A percentile compares a stretch with the other conserved stretches of the same genome.
Evolutionary conservation across 139 green algal genomes (phyloP).

Genomic region (Prasinococcaceae sp.): DNA sequence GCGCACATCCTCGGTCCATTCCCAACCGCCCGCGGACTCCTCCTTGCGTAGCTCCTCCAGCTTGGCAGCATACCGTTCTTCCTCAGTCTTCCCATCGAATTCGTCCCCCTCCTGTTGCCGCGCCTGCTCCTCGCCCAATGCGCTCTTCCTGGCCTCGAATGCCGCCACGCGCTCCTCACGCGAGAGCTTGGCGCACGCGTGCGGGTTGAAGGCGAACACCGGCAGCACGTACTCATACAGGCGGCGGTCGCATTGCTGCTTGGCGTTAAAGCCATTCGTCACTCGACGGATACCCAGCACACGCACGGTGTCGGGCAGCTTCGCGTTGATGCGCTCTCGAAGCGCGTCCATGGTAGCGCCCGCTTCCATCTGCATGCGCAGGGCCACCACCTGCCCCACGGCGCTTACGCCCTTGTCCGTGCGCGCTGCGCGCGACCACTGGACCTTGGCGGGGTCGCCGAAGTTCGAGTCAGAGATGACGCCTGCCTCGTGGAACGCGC

Average conservation of each 20-base stretch:
- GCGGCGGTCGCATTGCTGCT: constrained; percentile 55
- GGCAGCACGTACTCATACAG: constrained; percentile 95
- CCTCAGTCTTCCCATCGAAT: too few species aligned
- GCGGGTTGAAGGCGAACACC: constrained; percentile 59
- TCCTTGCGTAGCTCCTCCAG: neutral
- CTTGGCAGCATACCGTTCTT: too few species aligned
- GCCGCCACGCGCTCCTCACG: neutral
- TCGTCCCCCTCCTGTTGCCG: neutral
- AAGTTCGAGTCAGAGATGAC: constrained; percentile 54
- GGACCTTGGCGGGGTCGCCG: constrained; percentile 51
- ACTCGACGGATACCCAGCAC: constrained; percentile 59
- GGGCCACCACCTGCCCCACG: constrained; percentile 50
- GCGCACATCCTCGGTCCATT: neutral
- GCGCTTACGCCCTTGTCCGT: constrained; percentile 96
- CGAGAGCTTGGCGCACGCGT: too few species aligned
- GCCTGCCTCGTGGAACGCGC: constrained; percentile 48
- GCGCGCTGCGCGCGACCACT: constrained; percentile 74
- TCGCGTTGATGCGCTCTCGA: constrained; percentile 57
- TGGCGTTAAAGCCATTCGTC: constrained; percentile 77
- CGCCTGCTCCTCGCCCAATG: neutral
- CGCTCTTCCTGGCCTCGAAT: neutral
- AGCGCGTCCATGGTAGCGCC: too few species aligned
- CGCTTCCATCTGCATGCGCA: constrained; percentile 30
- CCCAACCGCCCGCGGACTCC: constrained; percentile 2
- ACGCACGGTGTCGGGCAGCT: constrained; percentile 41